Percentiles rank a stretch among this genome's conserved stretches.
phyloP scores from a whole-genome alignment of 2,329 filamentous ascomycete genomes.

The Cladosporium sp. region DNA sequence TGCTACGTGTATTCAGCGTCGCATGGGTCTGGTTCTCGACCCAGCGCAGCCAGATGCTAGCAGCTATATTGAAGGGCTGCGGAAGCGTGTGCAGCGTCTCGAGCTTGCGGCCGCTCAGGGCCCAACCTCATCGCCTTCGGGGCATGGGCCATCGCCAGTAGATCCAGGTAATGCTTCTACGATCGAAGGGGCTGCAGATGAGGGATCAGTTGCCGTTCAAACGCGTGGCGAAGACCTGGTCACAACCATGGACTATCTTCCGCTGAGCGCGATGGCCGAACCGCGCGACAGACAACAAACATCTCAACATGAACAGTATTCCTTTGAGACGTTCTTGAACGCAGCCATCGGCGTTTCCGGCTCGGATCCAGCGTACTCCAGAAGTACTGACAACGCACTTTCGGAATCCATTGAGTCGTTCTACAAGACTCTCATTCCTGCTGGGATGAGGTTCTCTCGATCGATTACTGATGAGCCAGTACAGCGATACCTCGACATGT shows the following conservation, averaged over 20 bases:
- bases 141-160: background rate
- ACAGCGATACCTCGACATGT: background rate
- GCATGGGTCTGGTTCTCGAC: constrained; percentile 7
- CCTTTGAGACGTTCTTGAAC: constrained; percentile 11
- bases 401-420: background rate
- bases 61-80: constrained; percentile 11
- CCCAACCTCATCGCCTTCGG: background rate
- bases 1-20: constrained; percentile 7
- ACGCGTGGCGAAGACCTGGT: background rate
- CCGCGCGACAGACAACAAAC: constrained; percentile 5
- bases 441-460: background rate
- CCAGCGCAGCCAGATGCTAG: constrained; percentile 6
- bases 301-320: constrained; percentile 11
- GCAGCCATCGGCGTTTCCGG: constrained; percentile 5
- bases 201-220: background rate
- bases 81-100: constrained; percentile 1
- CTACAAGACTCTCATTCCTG: background rate
- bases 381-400: background rate
- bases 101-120: background rate
- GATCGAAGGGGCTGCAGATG: background rate
- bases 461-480: background rate
- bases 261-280: constrained; percentile 12
- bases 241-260: constrained; percentile 4
- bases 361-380: background rate
- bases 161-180: background rate